Evolutionary conservation across 2,329 filamentous ascomycete species (phyloP), one percentile per base, ranked within the genome.

Genomic region (Diatrype stigma): DNA sequence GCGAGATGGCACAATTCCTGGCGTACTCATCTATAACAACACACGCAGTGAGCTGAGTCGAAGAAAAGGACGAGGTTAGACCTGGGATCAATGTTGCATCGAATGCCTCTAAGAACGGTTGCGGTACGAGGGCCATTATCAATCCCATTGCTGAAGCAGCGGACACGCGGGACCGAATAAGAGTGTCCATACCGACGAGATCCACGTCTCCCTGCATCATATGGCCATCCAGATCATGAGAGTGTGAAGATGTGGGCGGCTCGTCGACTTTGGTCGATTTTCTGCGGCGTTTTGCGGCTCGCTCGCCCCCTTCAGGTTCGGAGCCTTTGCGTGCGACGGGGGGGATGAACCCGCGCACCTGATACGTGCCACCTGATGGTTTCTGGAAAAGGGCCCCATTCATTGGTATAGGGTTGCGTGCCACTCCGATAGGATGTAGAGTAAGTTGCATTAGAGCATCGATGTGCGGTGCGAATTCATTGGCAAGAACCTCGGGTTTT

Each of bases 161-260:
- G 52, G 84, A 88, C n/a, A 95, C 86, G 59, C 93, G 89, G 7
- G 92, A 96, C 54, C 93, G 85, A 46, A 97, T 84, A 68, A 99
- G 82, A 6, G 86, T 86, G 53, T 99, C 94, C 62, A 88, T 82
- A 30, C 94, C 92, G 23, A 99, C 92, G 40, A 99, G 78, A 64
- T 99, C 95, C 45, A 97, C 86, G 63, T 99, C 95, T 47, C 95
- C 94, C 66, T 93, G 89, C 76, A 99, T 91, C 87, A 99, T 96
- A 60, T 96, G 92, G 10, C 92, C 94, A 67, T 99, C 94, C 17
- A 99, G 90, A 67, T 99, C 96, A 69, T 99, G 94, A 1, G 87
- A 82, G n/a, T 87, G 75, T n/a, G 74, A 80, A 3, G 80, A 72
- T 1, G 81, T 73, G 1, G 80, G 73, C 8, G 79, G 71, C 26